Conservation (phyloP, 441 rosid genomes). For the Biscutella laevigata region DNA sequence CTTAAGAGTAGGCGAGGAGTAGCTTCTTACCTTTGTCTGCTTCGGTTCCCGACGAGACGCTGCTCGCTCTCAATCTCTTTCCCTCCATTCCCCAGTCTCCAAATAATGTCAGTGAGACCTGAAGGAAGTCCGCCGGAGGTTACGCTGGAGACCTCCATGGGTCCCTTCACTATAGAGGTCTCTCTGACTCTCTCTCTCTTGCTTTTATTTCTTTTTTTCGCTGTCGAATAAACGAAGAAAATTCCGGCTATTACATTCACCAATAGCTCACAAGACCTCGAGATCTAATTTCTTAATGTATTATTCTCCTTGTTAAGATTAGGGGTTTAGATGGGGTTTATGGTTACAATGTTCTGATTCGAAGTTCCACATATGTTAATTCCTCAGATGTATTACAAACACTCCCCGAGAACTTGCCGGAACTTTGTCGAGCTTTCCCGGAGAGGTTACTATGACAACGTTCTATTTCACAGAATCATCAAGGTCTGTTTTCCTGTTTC, state of each 20-base stretch:
- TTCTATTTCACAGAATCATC: slow-evolving; percentile 78
- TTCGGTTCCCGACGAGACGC: slow-evolving; percentile 29
- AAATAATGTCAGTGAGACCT: slow-evolving; percentile 61
- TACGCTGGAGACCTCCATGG: slow-evolving; percentile 93
- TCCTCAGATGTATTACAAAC: slow-evolving; percentile 72
- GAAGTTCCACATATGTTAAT: too few relatives aligned
- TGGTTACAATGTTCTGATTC: slow-evolving; percentile 4
- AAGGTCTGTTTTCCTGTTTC: slow-evolving; percentile 42
- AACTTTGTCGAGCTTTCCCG: slow-evolving; percentile 83
- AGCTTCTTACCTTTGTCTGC: slow-evolving; percentile 77
- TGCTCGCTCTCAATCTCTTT: neutral
- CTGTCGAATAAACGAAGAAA: neutral
- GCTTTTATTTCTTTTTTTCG: neutral
- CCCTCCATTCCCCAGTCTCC: slow-evolving; percentile 1
- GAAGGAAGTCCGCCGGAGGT: slow-evolving; percentile 90
- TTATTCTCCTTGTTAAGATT: neutral
- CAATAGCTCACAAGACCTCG: neutral
- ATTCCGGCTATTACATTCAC: neutral
- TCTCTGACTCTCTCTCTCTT: slow-evolving; percentile 1
- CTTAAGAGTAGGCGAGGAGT: slow-evolving; percentile 53
- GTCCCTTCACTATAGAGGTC: slow-evolving; percentile 80
- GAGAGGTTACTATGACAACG: slow-evolving; percentile 78
- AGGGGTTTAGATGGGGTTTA: slow-evolving; percentile 14
- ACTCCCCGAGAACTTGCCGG: slow-evolving; percentile 91
- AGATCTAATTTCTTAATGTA: slow-evolving; percentile 1